These are phyloP conservation scores for Brettanomyces naardenensis DNA, from an alignment of 805 yeast genomes.

Conservation along the genomic window DNA sequence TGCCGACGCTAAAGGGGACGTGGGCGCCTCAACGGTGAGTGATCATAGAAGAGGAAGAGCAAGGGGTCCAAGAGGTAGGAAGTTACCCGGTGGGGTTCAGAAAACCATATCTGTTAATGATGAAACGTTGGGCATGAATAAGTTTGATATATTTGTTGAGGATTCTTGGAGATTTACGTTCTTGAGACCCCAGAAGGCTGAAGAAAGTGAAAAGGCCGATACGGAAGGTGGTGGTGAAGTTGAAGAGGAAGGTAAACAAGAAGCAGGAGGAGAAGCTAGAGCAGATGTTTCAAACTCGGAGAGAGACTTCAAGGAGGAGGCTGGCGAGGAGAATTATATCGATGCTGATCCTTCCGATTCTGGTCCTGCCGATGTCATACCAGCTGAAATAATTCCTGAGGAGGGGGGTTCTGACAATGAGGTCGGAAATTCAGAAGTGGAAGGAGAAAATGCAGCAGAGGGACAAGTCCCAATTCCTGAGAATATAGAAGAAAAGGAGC, in stretches of 20 bases:
- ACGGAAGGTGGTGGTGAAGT: too few species aligned
- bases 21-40: slow-evolving; percentile 2
- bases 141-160: slow-evolving; percentile 26
- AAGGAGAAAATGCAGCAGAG: too few species aligned
- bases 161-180: slow-evolving; percentile 31
- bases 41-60: slow-evolving; percentile 42
- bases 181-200: not conserved
- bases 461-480: too few species aligned
- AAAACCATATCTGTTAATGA: slow-evolving; percentile 32
- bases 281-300: not conserved
- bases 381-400: not conserved
- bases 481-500: too few species aligned
- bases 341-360: not conserved
- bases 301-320: not conserved
- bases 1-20: too few species aligned
- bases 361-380: not conserved
- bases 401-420: not conserved
- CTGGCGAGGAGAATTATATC: not conserved
- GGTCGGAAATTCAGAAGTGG: not conserved
- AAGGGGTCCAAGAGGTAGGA: slow-evolving; percentile 69
- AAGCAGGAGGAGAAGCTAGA: not conserved
- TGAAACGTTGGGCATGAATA: slow-evolving; percentile 20
- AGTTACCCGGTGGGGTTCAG: slow-evolving; percentile 51
- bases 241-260: too few species aligned
- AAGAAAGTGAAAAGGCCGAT: not conserved